These are phyloP conservation scores for Eucalyptus cloeziana DNA, from an alignment of 345 rosid genomes.

Conservation along the genomic window DNA sequence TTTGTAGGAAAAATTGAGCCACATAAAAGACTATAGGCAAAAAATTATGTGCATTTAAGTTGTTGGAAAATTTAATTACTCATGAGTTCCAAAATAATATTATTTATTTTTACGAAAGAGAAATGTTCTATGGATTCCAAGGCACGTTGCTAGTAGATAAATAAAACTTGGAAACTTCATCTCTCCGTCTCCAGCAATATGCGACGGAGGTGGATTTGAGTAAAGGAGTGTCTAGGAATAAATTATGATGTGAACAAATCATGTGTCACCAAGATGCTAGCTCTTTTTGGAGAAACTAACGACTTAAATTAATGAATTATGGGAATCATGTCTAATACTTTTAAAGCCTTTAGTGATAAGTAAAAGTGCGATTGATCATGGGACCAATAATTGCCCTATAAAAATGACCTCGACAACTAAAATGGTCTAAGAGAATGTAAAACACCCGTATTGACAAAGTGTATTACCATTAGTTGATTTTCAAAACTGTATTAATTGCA, in stretches of 20 bases:
- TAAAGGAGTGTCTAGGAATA: background rate
- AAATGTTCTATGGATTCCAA: background rate
- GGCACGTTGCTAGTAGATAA: background rate
- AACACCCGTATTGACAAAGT: background rate
- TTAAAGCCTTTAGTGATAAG: background rate
- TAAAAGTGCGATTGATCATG: background rate
- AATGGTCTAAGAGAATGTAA: background rate
- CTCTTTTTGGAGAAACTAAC: background rate
- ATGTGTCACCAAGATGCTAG: background rate
- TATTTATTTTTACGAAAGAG: background rate
- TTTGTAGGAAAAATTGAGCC: background rate
- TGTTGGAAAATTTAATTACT: background rate
- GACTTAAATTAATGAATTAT: background rate
- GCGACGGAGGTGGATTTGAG: background rate
- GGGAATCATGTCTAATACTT: background rate
- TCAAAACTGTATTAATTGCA: background rate
- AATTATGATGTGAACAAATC: background rate
- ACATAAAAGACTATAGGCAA: background rate
- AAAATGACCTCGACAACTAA: background rate
- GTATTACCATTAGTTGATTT: background rate
- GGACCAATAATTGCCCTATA: background rate
- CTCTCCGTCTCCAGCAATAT: background rate
- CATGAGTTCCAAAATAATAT: background rate
- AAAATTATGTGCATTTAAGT: background rate
- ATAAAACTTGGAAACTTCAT: background rate